A percentile compares a stretch with the other conserved stretches of the same genome.
Conservation (phyloP, 768 basidiomycete genomes). For the Trametes coccinea region DNA sequence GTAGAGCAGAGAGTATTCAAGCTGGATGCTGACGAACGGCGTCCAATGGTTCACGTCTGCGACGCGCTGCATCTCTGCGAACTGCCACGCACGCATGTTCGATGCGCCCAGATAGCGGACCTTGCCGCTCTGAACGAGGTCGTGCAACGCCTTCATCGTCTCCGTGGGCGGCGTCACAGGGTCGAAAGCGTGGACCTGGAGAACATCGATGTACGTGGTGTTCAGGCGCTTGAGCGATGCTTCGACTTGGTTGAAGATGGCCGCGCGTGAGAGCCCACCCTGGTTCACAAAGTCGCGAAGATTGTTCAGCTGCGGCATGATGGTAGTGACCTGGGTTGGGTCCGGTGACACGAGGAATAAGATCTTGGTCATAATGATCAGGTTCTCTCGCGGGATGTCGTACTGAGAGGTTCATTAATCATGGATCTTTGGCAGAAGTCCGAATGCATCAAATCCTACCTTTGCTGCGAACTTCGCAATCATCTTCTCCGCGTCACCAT, state of each 20-base stretch:
- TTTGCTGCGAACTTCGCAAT: slow-evolving; percentile 45
- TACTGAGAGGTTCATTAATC: slow-evolving; percentile 5
- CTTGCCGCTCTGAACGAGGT: slow-evolving; percentile 48
- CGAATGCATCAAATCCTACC: slow-evolving; percentile 19
- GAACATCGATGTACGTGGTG: slow-evolving; percentile 40
- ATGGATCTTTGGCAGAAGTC: neutral
- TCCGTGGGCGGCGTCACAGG: slow-evolving; percentile 39
- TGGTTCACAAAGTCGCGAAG: slow-evolving; percentile 45
- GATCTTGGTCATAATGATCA: slow-evolving; percentile 32
- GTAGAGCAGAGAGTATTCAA: slow-evolving; percentile 54
- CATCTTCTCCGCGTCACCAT: slow-evolving; percentile 40
- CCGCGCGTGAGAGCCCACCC: slow-evolving; percentile 46
- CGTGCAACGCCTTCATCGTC: slow-evolving; percentile 53
- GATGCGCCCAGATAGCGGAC: slow-evolving; percentile 49
- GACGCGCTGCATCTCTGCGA: slow-evolving; percentile 42
- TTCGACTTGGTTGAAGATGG: slow-evolving; percentile 33
- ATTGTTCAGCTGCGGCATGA: slow-evolving; percentile 11
- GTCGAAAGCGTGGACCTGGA: slow-evolving; percentile 50
- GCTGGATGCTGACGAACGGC: slow-evolving; percentile 58
- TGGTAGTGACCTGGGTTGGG: neutral
- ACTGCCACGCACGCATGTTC: slow-evolving; percentile 37
- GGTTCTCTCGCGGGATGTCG: slow-evolving; percentile 28
- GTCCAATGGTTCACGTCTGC: slow-evolving; percentile 50
- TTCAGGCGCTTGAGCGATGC: slow-evolving; percentile 39
- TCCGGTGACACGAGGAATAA: slow-evolving; percentile 21